These are phyloP conservation scores for Schwanniomyces pseudopolymorphus DNA, from an alignment of 805 yeast genomes.

Conservation along the genomic window DNA sequence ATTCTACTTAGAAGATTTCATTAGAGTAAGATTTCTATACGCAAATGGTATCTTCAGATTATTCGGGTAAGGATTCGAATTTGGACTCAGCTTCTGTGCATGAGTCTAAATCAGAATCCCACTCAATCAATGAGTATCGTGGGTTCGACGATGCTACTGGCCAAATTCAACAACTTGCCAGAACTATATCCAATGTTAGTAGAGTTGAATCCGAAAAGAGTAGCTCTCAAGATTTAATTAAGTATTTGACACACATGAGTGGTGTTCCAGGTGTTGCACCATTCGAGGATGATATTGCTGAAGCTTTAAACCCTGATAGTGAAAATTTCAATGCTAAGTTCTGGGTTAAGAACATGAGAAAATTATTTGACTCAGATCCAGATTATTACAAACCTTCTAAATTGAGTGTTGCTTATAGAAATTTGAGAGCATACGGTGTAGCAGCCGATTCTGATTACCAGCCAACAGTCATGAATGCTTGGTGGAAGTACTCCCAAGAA, in stretches of 20 bases:
- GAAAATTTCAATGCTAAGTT: conserved; percentile 59
- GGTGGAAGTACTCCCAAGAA: conserved; percentile 23
- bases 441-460: conserved; percentile 71
- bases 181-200: conserved; percentile 31
- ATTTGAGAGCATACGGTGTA: conserved; percentile 61
- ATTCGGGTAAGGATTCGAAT: neutral
- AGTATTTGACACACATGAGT: conserved; percentile 50
- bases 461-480: conserved; percentile 51
- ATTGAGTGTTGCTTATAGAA: conserved; percentile 58
- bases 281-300: conserved; percentile 24
- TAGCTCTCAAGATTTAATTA: conserved; percentile 22
- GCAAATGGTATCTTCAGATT: neutral
- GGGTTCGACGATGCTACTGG: conserved; percentile 39
- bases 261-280: conserved; percentile 51
- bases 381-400: conserved; percentile 63
- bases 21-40: neutral
- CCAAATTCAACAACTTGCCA: conserved; percentile 43
- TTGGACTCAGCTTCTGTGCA: conserved; percentile 1
- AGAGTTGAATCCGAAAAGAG: conserved; percentile 9
- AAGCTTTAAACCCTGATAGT: conserved; percentile 57
- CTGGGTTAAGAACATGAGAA: conserved; percentile 68
- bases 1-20: neutral
- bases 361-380: conserved; percentile 51
- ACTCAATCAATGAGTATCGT: conserved; percentile 20
- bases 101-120: conserved; percentile 8